Evolutionary conservation across 106 monocot species (phyloP).

Genomic region (Acorus gramineus): DNA sequence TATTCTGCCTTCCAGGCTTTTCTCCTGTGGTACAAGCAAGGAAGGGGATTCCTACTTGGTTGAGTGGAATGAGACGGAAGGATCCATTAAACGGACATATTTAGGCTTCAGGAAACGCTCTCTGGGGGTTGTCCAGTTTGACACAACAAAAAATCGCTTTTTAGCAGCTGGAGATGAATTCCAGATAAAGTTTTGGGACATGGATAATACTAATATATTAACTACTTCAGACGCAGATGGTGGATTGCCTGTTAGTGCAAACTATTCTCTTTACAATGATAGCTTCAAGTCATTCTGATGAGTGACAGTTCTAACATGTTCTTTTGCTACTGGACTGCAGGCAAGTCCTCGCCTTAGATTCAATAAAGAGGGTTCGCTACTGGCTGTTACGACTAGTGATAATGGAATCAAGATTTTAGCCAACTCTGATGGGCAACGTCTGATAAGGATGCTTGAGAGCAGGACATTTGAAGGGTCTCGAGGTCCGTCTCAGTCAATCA

Average conservation of each 20-base stretch:
- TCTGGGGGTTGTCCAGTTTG: conserved; percentile 70
- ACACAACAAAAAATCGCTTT: conserved; percentile 65
- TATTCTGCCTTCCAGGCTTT: conserved; percentile 25
- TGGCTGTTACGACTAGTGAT: conserved; percentile 90
- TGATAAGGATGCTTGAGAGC: conserved; percentile 82
- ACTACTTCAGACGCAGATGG: conserved; percentile 58
- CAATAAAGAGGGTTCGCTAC: conserved; percentile 90
- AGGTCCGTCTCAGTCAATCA: conserved; percentile 53
- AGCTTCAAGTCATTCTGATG: neutral
- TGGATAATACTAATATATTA: conserved; percentile 51
- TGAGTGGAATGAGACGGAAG: conserved; percentile 88
- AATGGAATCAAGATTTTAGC: conserved; percentile 94
- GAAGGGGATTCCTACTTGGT: conserved; percentile 77
- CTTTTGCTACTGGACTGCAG: conserved; percentile 28
- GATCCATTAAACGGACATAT: conserved; percentile 68
- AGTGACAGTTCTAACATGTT: neutral
- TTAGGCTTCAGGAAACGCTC: conserved; percentile 59
- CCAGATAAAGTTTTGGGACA: conserved; percentile 81
- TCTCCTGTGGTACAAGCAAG: conserved; percentile 82
- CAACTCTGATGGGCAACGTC: conserved; percentile 85
- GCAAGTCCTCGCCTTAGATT: conserved; percentile 91
- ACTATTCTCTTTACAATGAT: neutral
- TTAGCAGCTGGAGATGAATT: conserved; percentile 85
- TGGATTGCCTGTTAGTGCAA: conserved; percentile 53
- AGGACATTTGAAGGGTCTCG: conserved; percentile 84